Conservation (phyloP, 345 rosid genomes). For the Mangifera indica region DNA sequence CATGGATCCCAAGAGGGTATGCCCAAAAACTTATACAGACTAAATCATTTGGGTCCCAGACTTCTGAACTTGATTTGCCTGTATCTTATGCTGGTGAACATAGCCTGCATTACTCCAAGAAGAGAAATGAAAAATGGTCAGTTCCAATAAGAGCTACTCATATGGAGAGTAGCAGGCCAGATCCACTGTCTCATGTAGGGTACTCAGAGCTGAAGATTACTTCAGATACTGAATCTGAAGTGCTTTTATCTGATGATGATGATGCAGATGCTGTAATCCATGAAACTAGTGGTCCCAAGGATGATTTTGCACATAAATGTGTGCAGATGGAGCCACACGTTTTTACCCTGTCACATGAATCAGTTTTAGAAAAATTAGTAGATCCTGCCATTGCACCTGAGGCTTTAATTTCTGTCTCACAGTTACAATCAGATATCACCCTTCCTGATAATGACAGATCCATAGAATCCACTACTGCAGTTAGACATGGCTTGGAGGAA, state of each 20-base stretch:
- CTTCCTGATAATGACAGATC: conserved; percentile 17
- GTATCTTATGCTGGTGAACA: conserved; percentile 25
- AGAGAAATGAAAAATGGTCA: conserved; percentile 25
- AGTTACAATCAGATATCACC: conserved; percentile 22
- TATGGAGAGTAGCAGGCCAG: conserved; percentile 30
- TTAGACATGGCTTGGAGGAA: conserved; percentile 40
- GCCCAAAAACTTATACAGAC: conserved; percentile 30
- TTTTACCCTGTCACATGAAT: conserved; percentile 35
- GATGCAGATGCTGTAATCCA: conserved; percentile 21
- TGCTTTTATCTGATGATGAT: conserved; percentile 34
- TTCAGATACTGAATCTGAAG: conserved; percentile 66
- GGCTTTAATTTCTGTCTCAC: conserved; percentile 25
- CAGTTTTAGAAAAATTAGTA: conserved; percentile 41
- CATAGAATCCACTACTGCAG: conserved; percentile 12
- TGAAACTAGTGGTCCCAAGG: conserved; percentile 25
- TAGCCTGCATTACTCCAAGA: conserved; percentile 15
- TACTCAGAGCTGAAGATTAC: conserved; percentile 65
- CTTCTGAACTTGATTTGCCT: conserved; percentile 33
- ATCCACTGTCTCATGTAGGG: conserved; percentile 56
- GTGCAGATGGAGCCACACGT: conserved; percentile 33
- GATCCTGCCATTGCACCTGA: conserved; percentile 34
- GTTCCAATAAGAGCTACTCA: conserved; percentile 22
- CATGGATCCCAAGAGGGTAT: conserved; percentile 43
- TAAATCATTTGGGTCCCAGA: conserved; percentile 28
- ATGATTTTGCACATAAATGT: conserved; percentile 29